phyloP scores from a whole-genome alignment of 805 yeast genomes.

The Vanderwaltozyma verrucispora region DNA sequence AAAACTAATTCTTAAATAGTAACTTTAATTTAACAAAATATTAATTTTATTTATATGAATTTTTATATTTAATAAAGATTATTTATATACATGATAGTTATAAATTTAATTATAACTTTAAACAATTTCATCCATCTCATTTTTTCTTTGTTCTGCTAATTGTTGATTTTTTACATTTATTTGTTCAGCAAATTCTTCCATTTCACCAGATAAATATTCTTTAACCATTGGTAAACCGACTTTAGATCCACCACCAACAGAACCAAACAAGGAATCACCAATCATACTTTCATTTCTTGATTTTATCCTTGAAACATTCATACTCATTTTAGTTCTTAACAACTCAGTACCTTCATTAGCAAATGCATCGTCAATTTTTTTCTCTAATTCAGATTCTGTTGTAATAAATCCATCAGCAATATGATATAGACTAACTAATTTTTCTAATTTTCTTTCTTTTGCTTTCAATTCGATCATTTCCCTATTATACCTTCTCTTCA shows the following conservation, averaged over 20 bases:
- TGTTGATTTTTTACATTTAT: constrained; percentile 9
- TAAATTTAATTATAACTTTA: neutral
- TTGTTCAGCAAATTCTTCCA: constrained; percentile 20
- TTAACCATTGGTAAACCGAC: constrained; percentile 29
- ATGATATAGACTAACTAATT: constrained; percentile 62
- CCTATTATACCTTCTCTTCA: constrained; percentile 62
- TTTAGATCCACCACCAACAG: constrained; percentile 22
- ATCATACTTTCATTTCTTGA: constrained; percentile 15
- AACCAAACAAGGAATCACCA: constrained; percentile 31
- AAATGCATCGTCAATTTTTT: constrained; percentile 18
- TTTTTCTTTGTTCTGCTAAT: neutral
- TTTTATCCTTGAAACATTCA: constrained; percentile 13
- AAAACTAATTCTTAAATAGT: no score
- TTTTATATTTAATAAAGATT: no score
- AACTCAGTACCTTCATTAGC: constrained; percentile 15
- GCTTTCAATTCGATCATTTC: constrained; percentile 41
- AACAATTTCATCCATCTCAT: neutral
- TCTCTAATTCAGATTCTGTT: constrained; percentile 52
- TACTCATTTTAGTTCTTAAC: constrained; percentile 11
- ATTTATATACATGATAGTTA: neutral
- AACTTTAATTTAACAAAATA: no score
- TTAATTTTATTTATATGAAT: no score
- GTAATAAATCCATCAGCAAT: constrained; percentile 59
- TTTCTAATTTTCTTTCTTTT: constrained; percentile 43
- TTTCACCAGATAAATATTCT: constrained; percentile 29